Evolutionary conservation across 257 asterid species (phyloP).

Genomic region (Marsdenia floribunda): DNA sequence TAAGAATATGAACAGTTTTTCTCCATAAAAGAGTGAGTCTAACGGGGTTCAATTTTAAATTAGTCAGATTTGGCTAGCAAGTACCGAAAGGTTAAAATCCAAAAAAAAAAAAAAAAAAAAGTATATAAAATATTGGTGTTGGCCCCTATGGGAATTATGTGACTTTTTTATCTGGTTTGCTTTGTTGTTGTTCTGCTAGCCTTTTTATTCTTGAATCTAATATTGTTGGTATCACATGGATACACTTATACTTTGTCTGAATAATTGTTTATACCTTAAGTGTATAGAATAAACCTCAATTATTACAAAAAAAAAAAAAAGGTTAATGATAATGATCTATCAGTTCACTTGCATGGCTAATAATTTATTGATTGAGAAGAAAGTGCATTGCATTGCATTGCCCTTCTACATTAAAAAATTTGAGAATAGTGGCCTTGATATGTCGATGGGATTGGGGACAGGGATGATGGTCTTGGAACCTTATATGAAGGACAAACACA

Average conservation of each 20-base stretch:
- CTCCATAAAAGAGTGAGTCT: no score
- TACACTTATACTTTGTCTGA: not conserved
- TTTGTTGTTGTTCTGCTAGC: not conserved
- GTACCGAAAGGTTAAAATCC: no score
- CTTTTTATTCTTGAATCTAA: not conserved
- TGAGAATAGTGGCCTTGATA: not conserved
- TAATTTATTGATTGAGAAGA: no score
- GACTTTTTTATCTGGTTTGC: not conserved
- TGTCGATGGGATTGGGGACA: not conserved
- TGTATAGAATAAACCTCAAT: not conserved
- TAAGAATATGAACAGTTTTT: no score
- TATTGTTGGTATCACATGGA: not conserved
- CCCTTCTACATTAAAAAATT: not conserved
- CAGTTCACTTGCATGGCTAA: not conserved
- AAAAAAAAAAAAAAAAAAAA: not conserved
- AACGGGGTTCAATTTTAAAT: no score
- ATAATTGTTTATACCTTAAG: not conserved
- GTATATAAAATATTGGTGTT: not conserved
- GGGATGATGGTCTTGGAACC: not conserved
- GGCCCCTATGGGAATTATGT: not conserved
- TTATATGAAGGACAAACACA: not conserved
- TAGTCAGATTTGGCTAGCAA: no score
- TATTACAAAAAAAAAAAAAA: not conserved
- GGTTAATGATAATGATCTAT: not conserved
- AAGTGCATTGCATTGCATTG: not conserved